Conservation (phyloP, 164 flowering plant species). For the Vitis riparia region DNA sequence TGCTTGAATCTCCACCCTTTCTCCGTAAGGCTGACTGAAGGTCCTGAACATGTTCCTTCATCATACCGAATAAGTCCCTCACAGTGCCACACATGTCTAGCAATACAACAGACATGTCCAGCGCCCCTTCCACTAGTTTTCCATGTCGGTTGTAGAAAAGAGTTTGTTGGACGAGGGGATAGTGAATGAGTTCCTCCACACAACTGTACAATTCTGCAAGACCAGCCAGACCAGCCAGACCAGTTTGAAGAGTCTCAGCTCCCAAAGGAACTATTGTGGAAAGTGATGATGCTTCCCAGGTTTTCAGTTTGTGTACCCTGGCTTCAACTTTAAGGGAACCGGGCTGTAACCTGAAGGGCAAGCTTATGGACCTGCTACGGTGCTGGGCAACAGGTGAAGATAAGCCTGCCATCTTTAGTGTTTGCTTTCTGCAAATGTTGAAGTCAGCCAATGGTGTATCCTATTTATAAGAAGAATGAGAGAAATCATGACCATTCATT, state of each 20-base stretch:
- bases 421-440: background rate
- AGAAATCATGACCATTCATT: background rate
- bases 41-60: conserved; percentile 25
- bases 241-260: conserved; percentile 15
- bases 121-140: conserved; percentile 17
- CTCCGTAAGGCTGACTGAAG: conserved; percentile 35
- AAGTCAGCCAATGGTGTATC: background rate
- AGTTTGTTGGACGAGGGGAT: conserved; percentile 20
- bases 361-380: conserved; percentile 34
- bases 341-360: conserved; percentile 28
- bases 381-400: background rate
- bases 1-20: conserved; percentile 20
- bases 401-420: conserved; percentile 8
- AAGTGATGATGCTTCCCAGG: conserved; percentile 7
- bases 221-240: conserved; percentile 7
- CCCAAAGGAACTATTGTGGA: background rate
- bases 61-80: conserved; percentile 22
- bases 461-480: conserved; percentile 1
- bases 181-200: conserved; percentile 14
- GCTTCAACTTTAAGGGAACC: conserved; percentile 9
- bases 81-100: conserved; percentile 24
- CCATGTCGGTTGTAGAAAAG: background rate
- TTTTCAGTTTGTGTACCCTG: conserved; percentile 15
- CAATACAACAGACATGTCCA: conserved; percentile 21
- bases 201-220: conserved; percentile 17